Base-by-base conservation (phyloP, 2,329 filamentous ascomycete genomes). In the Aspergillus neotritici region DNA sequence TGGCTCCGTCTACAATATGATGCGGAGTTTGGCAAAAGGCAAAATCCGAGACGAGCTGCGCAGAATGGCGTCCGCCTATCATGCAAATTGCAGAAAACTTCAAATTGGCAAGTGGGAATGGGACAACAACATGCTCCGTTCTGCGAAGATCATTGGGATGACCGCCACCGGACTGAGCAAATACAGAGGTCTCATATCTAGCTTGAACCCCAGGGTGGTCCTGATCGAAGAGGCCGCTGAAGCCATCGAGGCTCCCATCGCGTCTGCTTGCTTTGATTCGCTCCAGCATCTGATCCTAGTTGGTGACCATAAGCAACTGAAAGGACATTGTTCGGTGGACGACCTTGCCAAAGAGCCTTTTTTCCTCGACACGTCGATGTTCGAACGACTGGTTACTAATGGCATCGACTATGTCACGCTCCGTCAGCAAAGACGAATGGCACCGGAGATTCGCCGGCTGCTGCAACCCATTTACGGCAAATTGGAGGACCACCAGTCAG, bases 81-180 rank as follows among this genome's bases (percentile, higher is more conserved):
- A 72, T 9, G 56, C 66, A 1, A 65, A 71, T 4, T 76, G 77
- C 25, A 66, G 68, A 9, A 69, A 79, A 11, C 64, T 80, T 6
- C 80, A 77, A 39, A 73, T 77, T 14, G 75, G 75, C 12, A 75
- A 71, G 17, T 84, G 77, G 73, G 75, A 82, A 45, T 70, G 72
- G 30, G 78, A 87, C 46, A 65, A 75, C 7, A 66, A 76, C 15
- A 72, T 87, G 16, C 66, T 91, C 3, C 76, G 77, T 29, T 77
- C 78, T 39, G 69, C 77, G 4, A 78, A 73, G 43, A 60, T 84
- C 17, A 74, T 84, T 40, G 81, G 81, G 7, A 75, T 83, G 71
- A 94, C 88, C 0, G 89, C 85, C 0, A 94, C 88, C 0, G 87
- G 87, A 1, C 61, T 94, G 7, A 83, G 82, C 63, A 94, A 94